Evolutionary conservation across 352 stramenopile species (phyloP), one percentile per base, ranked within the genome.

Genomic region (Pythium oligandrum): DNA sequence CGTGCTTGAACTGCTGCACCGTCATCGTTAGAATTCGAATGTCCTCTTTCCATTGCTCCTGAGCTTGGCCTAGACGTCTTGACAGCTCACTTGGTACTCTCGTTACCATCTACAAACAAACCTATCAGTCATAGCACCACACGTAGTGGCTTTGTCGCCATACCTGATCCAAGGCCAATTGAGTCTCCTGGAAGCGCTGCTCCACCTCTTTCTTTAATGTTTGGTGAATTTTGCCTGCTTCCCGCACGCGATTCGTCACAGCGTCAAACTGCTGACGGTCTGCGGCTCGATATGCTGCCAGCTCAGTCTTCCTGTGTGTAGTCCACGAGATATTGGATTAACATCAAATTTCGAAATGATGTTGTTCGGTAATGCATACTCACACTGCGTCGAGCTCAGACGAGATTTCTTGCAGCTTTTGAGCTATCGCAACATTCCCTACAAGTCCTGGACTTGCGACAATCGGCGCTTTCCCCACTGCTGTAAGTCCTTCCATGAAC

Each of bases 201-300:
- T 86, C 75, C 3, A 84, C 6, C n/a, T 83, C 73, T 34, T 69
- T 66, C 51, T 73, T 71, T 7, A 84, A 42, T 10, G 36, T 63
- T 31, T 77, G 64, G 8, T 75, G 57, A 3, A 52, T 72, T 50
- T 82, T 85, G 33, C 57, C 45, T 30, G 72, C 55, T 50, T 89
- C 78, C 4, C 75, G 70, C 44, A 85, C 33, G 8, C 78, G 72
- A 47, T 77, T 86, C 3, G 75, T 82, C 34, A 87, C 44, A 4
- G 70, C 64, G 6, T 87, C 74, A 40, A 89, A 86, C 44, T 87
- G 78, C 48, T 78, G 69, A 5, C 78, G 68, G 45, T 89, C 74
- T 0, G 71, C 75, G 3, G 40, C 57, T 34, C 75, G 68, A 46
- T 78, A 73, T 5, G 66, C 51, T 6, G 55, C 43, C 1, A 70